phyloP scores from a whole-genome alignment of 768 basidiomycete species.

The Leccinum incarnatum region DNA sequence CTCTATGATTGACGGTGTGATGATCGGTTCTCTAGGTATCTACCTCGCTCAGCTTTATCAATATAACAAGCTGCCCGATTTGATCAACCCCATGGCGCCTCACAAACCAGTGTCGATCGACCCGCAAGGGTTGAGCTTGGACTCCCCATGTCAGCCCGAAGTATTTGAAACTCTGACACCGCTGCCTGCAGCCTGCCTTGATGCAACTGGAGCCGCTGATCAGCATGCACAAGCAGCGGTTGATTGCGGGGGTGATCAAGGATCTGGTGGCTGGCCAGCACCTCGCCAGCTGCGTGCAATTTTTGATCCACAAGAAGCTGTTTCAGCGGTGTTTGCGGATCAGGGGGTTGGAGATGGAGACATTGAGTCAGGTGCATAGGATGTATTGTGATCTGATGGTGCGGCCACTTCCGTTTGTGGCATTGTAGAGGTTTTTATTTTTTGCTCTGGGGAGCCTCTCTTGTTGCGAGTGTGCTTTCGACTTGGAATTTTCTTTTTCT shows the following conservation, averaged over 20 bases:
- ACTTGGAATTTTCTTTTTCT: background rate
- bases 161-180: constrained; percentile 73
- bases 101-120: constrained; percentile 61
- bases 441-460: background rate
- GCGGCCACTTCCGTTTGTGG: constrained; percentile 20
- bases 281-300: constrained; percentile 69
- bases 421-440: constrained; percentile 11
- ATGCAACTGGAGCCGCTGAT: constrained; percentile 84
- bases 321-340: constrained; percentile 74
- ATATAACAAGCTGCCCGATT: constrained; percentile 66
- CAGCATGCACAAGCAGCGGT: constrained; percentile 85
- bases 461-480: background rate
- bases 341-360: constrained; percentile 58
- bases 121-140: constrained; percentile 56
- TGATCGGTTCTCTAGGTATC: constrained; percentile 46
- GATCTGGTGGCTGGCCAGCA: constrained; percentile 80
- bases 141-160: constrained; percentile 70
- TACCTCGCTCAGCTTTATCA: constrained; percentile 72
- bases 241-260: constrained; percentile 79
- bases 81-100: constrained; percentile 82
- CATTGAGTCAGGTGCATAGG: constrained; percentile 46
- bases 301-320: constrained; percentile 68
- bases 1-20: background rate
- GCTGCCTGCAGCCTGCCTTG: constrained; percentile 69
- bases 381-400: constrained; percentile 33